Base-by-base conservation (phyloP, 1,139 yeast genomes). In the Hansenula lynferdii region DNA sequence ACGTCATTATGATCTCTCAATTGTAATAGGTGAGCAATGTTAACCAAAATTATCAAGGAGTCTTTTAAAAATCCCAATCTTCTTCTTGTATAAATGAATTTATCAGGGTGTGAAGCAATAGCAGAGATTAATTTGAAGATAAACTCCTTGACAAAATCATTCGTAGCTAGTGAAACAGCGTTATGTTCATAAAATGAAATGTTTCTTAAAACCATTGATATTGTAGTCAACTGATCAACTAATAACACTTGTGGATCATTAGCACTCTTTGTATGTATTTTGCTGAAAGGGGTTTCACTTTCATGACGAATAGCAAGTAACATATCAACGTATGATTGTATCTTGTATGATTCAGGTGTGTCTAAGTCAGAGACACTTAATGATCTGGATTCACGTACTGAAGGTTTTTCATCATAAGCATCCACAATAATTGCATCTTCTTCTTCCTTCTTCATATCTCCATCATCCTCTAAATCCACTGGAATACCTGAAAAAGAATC, bases 201-300 rank as follows among this genome's bases (percentile, higher is more conserved):
- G 53, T 92, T 92, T 50, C 97, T 75, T 39, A 90, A 62, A 22
- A 89, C 75, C 79, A 90, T 85, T 0, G 95, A 79, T 3, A 89
- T 75, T 0, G 95, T 85, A 2, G 85, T 72, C 45, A 92, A 65
- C 48, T 89, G 81, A 56, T 89, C 96, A 21, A 84, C 74, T 26
- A 80, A 56, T 60, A 84, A 68, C 32, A 82, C 60, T 40, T 74
- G 75, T 32, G 76, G 71, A 50, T 78, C 69, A 22, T 65, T 70
- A 1, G 83, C 78, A 37, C 82, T 76, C 55, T 74, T 70, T 12
- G 69, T 65, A 54, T 76, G 78, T 26, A 77, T 63, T 42, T 72
- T 70, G 37, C 80, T 71, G 50, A 79, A 77, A 37, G 80, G 77
- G 42, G 74, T 61, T 49, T 80, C 85, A 43, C 81, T 73, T 54